Evolutionary conservation across 768 basidiomycete species (phyloP).

Genomic region (Cystobasidium onofrii): DNA sequence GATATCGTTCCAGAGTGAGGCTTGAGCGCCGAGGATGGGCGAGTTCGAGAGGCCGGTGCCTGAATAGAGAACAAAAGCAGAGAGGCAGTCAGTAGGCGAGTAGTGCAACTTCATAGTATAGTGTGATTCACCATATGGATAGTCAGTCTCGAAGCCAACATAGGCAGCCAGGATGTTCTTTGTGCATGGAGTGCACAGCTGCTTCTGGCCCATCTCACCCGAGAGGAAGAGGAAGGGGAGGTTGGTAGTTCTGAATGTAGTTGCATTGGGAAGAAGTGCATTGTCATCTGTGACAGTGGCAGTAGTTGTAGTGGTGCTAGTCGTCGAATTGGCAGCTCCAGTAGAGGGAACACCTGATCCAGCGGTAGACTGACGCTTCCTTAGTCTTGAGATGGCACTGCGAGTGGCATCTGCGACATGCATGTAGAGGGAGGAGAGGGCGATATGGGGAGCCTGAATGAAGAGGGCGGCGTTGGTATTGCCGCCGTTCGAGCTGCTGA

Average conservation of each 20-base stretch:
- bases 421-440: constrained; percentile 18
- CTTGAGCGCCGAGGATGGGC: constrained; percentile 60
- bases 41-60: constrained; percentile 58
- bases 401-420: background rate
- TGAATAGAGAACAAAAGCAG: background rate
- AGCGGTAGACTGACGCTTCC: constrained; percentile 5
- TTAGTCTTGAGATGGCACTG: background rate
- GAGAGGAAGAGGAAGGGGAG: constrained; percentile 72
- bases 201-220: constrained; percentile 49
- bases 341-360: background rate
- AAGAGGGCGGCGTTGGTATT: constrained; percentile 37
- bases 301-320: constrained; percentile 22
- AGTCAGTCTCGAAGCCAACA: constrained; percentile 62
- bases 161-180: constrained; percentile 66
- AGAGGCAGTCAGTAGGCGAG: background rate
- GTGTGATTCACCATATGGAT: constrained; percentile 55
- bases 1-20: constrained; percentile 58
- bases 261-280: constrained; percentile 46
- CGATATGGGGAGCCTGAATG: constrained; percentile 51
- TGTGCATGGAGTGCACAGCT: constrained; percentile 75
- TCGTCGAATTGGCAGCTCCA: constrained; percentile 6
- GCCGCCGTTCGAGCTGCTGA: constrained; percentile 45
- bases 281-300: constrained; percentile 42
- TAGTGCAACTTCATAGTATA: background rate
- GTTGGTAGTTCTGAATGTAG: constrained; percentile 51